These are phyloP conservation scores for Fraxinus nigra DNA, from an alignment of 305 asterid genomes.

Conservation along the genomic window DNA sequence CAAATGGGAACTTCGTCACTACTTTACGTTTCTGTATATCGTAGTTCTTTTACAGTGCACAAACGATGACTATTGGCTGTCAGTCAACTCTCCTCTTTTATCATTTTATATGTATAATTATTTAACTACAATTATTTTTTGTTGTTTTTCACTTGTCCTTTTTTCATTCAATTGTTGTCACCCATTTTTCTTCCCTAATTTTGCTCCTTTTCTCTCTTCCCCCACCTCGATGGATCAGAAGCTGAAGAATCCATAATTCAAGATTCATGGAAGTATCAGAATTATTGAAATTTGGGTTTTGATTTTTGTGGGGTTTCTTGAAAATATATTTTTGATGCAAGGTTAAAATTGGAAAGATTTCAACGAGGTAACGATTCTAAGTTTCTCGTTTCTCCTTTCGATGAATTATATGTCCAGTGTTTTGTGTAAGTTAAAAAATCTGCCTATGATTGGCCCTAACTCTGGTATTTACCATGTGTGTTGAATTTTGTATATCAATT, in stretches of 20 bases:
- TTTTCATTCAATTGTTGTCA: constrained; percentile 28
- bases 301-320: constrained; percentile 25
- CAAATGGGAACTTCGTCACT: constrained; percentile 2
- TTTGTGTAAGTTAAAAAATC: not conserved
- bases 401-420: constrained; percentile 1
- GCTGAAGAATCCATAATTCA: constrained; percentile 38
- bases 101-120: not conserved
- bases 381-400: constrained; percentile 18
- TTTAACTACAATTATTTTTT: not conserved
- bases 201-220: constrained; percentile 25
- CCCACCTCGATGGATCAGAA: constrained; percentile 14
- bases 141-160: constrained; percentile 25
- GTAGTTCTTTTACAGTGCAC: not conserved
- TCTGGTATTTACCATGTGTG: constrained; percentile 19
- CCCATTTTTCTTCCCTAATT: constrained; percentile 26
- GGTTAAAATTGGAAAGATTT: constrained; percentile 15
- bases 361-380: constrained; percentile 34
- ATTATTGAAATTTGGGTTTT: constrained; percentile 7
- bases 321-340: constrained; percentile 4
- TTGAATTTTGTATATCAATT: constrained; percentile 13
- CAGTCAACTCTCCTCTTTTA: constrained; percentile 28
- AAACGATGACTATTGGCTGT: constrained; percentile 15
- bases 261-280: constrained; percentile 44
- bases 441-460: constrained; percentile 10
- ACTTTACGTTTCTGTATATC: not conserved